phyloP scores from a whole-genome alignment of 2,329 filamentous ascomycete genomes.

The Aspergillus amoenus region DNA sequence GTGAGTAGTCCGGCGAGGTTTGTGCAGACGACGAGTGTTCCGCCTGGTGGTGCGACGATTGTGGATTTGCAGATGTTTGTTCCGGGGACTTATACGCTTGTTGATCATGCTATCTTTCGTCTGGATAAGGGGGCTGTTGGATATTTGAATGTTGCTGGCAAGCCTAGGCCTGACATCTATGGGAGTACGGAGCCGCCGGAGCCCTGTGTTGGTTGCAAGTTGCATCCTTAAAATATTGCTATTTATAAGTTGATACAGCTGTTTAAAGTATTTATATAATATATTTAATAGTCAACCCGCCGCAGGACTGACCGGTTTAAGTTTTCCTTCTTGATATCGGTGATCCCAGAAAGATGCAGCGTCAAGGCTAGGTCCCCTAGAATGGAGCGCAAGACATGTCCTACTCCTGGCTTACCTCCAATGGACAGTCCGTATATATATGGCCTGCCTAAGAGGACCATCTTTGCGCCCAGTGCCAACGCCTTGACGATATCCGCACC shows the following conservation, averaged over 20 bases:
- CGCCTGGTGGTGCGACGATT: neutral
- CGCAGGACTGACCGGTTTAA: neutral
- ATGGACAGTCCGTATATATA: slow-evolving; percentile 6
- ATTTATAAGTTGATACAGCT: too few species aligned
- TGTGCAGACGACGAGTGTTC: neutral
- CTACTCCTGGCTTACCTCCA: neutral
- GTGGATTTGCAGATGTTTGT: neutral
- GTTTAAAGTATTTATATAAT: too few species aligned
- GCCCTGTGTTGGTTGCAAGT: neutral
- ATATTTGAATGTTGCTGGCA: slow-evolving; percentile 35
- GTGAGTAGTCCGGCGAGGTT: neutral
- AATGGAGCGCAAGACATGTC: neutral
- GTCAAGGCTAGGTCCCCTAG: slow-evolving; percentile 1
- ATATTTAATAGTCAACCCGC: neutral
- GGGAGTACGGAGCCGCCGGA: slow-evolving; percentile 4
- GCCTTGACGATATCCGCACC: slow-evolving; percentile 9
- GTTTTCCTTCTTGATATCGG: neutral
- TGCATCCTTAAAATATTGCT: neutral
- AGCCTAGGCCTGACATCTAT: slow-evolving; percentile 22
- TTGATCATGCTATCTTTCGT: slow-evolving; percentile 32
- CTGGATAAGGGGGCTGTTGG: slow-evolving; percentile 37
- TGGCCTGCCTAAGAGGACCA: slow-evolving; percentile 6
- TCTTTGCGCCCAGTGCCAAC: slow-evolving; percentile 2
- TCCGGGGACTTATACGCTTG: neutral
- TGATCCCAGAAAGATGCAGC: neutral